phyloP scores from a whole-genome alignment of 257 asterid genomes.

The Lavandula angustifolia region DNA sequence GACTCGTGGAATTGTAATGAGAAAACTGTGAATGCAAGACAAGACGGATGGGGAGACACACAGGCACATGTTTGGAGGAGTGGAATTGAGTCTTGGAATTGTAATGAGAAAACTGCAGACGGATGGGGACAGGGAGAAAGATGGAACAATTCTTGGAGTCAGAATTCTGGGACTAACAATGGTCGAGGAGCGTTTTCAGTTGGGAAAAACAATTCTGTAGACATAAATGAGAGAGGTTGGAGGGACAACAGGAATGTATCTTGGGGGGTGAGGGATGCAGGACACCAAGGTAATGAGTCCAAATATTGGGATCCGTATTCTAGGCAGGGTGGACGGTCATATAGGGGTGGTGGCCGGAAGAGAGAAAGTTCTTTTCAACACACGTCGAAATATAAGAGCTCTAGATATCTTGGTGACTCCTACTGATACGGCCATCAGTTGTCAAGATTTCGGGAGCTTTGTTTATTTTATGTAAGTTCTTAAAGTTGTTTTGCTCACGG shows the following conservation, averaged over 20 bases:
- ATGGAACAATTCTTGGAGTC: slow-evolving; percentile 38
- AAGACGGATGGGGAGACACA: slow-evolving; percentile 42
- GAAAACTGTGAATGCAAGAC: slow-evolving; percentile 33
- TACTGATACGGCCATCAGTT: slow-evolving; percentile 38
- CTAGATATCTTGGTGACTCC: slow-evolving; percentile 54
- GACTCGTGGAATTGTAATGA: slow-evolving; percentile 38
- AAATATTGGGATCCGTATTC: slow-evolving; percentile 41
- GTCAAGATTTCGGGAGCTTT: slow-evolving; percentile 32
- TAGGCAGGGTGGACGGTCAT: slow-evolving; percentile 40
- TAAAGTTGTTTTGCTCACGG: not conserved
- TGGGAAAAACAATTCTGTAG: slow-evolving; percentile 32
- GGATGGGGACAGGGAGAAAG: slow-evolving; percentile 9
- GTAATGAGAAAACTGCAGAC: too few relatives aligned
- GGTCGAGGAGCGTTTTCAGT: slow-evolving; percentile 35
- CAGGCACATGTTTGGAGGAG: not conserved
- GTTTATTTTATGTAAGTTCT: slow-evolving; percentile 24
- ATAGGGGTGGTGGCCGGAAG: slow-evolving; percentile 58
- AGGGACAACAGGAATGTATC: slow-evolving; percentile 35
- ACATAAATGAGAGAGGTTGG: slow-evolving; percentile 41
- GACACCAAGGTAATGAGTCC: slow-evolving; percentile 31
- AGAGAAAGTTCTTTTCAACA: slow-evolving; percentile 69
- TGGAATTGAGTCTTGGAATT: not conserved
- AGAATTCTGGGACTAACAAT: slow-evolving; percentile 34
- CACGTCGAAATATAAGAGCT: slow-evolving; percentile 51
- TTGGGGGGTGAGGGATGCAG: slow-evolving; percentile 35